These are phyloP conservation scores for Tritrichomonas musculus DNA, from an alignment of 208 protist species.

Conservation along the genomic window DNA sequence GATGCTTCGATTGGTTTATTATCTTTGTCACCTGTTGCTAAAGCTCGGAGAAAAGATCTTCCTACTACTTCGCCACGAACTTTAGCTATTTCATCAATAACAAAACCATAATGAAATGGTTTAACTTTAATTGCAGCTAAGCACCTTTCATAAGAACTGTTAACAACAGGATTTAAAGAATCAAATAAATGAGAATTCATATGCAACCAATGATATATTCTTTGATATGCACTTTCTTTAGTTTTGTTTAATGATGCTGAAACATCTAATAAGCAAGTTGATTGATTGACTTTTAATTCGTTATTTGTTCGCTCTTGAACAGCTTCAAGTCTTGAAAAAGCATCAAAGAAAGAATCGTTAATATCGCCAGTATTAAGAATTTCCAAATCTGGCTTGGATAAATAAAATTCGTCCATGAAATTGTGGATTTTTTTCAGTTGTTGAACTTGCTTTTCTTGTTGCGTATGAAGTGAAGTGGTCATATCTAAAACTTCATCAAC, in stretches of 20 bases:
- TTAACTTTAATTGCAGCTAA: background rate
- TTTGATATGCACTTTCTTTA: background rate
- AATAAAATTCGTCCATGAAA: constrained; percentile 26
- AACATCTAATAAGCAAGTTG: background rate
- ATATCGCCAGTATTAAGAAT: background rate
- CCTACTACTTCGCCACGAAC: background rate
- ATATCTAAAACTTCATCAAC: constrained; percentile 27
- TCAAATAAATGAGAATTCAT: background rate
- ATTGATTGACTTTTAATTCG: background rate
- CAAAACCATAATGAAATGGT: background rate
- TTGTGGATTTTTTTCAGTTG: background rate
- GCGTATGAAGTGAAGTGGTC: background rate
- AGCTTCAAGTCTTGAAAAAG: background rate
- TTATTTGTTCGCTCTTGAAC: background rate
- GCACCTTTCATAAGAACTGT: background rate
- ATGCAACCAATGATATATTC: background rate
- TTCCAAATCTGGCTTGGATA: background rate
- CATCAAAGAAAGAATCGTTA: background rate
- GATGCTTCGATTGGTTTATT: background rate
- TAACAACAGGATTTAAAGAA: background rate
- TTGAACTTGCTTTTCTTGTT: constrained; percentile 27
- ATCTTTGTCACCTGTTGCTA: background rate
- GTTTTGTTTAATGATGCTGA: background rate
- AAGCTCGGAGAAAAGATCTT: background rate
- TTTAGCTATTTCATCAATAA: background rate